Base-by-base conservation (phyloP, 371 early-diverging fungal genomes). In the Sporodiniella umbellata region DNA sequence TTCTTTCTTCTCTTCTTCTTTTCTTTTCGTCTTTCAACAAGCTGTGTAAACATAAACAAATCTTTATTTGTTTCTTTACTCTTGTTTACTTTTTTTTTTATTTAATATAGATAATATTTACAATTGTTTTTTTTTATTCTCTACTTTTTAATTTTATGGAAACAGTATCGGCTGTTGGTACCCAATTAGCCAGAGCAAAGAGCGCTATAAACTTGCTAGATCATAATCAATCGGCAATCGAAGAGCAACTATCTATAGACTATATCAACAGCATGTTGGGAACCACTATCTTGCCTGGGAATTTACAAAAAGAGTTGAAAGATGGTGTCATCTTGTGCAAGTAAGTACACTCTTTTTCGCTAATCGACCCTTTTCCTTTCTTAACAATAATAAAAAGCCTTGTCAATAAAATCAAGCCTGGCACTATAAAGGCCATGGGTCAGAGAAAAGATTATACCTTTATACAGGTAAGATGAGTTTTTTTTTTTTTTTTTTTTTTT, bases 291-390 rank as follows among this genome's bases (percentile, higher is more conserved):
- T 30, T 48, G 8, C 53, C 60, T 15, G 70, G 60, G 21, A 74
- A 82, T 40, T 64, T 89, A 22, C 83, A 83, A 21, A 64, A 61
- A 37, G 62, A 78, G 23, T 70, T 93, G 12, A 80, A 84, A 55
- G 88, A 89, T 49, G 93, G 93, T 15, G 81, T 90, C 6, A 50
- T 88, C 8, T 76, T 93, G 35, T 93, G 93, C 81, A 77, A 77
- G 88, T 85, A 74, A 65, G 73, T 53, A n/a, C 4, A n/a, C 15
- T 25, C 18, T 17, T 48, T 19, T 37, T 19, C n/a, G n/a, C n/a
- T 21, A 37, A 7, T 30, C 8, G 19, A 28, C 19, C 2, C 17
- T 10, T 10, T 28, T 10, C 10, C 30, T 10, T 10, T 10, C 30
- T 28, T 7, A 28, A 28, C 30, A 28, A 28, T 7, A 4, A 28